phyloP scores from a whole-genome alignment of 495 filamentous ascomycete species.

The Aspergillus saccharolyticus region DNA sequence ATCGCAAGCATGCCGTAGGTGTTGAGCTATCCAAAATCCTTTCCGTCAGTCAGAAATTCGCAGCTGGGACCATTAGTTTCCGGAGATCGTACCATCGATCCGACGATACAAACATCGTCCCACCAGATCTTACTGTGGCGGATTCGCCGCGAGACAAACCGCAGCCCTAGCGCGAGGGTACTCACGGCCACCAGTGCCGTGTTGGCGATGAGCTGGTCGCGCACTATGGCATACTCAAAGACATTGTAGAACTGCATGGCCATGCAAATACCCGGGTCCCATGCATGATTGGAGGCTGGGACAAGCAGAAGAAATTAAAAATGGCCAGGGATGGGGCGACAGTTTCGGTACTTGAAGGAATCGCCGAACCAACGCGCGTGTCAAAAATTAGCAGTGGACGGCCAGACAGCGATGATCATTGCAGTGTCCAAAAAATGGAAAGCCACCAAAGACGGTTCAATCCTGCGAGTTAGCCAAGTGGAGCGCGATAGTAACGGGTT shows the following conservation, averaged over 20 bases:
- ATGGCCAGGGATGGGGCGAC: neutral
- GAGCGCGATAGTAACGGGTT: neutral
- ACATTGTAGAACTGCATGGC: slow-evolving; percentile 21
- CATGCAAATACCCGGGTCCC: neutral
- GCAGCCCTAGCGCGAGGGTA: slow-evolving; percentile 14
- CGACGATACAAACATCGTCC: slow-evolving; percentile 19
- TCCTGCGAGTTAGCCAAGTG: neutral
- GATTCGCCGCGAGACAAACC: slow-evolving; percentile 17
- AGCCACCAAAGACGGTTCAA: neutral
- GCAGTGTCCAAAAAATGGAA: neutral
- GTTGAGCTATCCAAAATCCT: slow-evolving; percentile 9
- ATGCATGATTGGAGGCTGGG: neutral
- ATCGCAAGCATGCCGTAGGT: slow-evolving; percentile 24
- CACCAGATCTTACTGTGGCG: slow-evolving; percentile 17
- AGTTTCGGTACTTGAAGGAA: neutral
- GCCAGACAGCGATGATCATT: slow-evolving; percentile 1
- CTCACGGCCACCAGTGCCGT: slow-evolving; percentile 17
- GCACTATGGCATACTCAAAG: slow-evolving; percentile 17
- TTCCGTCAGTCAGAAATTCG: neutral
- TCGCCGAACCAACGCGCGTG: neutral
- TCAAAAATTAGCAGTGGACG: neutral
- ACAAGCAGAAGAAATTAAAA: neutral
- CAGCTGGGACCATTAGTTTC: neutral
- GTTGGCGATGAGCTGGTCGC: slow-evolving; percentile 23
- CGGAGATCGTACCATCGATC: slow-evolving; percentile 4